A percentile compares a stretch with the other conserved stretches of the same genome.
phyloP scores from a whole-genome alignment of 129 eudicot species.

The Glebionis coronaria region DNA sequence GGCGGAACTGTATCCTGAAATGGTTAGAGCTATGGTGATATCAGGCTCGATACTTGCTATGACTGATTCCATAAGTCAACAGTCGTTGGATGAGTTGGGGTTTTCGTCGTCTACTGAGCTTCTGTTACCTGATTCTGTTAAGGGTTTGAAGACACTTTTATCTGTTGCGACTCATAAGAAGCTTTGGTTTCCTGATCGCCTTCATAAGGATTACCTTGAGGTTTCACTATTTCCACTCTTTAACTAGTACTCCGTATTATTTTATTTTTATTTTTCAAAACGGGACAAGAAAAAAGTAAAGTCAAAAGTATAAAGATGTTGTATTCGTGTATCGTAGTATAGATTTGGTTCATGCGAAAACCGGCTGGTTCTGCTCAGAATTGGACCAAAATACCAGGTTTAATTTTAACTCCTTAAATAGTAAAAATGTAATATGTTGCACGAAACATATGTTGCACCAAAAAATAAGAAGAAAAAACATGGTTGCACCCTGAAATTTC shows the following conservation, averaged over 20 bases:
- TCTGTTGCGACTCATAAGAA: slow-evolving; percentile 72
- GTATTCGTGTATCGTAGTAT: no score
- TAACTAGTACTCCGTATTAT: neutral
- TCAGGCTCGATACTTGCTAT: slow-evolving; percentile 81
- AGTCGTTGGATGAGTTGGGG: slow-evolving; percentile 56
- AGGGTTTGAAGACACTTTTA: slow-evolving; percentile 68
- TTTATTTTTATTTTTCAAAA: neutral
- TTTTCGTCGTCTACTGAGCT: slow-evolving; percentile 73
- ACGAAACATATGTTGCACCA: no score
- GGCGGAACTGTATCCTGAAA: slow-evolving; percentile 70
- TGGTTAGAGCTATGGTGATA: slow-evolving; percentile 63
- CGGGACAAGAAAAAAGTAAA: no score
- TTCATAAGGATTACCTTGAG: slow-evolving; percentile 81
- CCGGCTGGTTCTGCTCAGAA: no score
- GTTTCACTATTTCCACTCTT: slow-evolving; percentile 29
- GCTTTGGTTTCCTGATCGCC: slow-evolving; percentile 81
- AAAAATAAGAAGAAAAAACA: no score
- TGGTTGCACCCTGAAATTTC: no score
- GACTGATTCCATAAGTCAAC: slow-evolving; percentile 69
- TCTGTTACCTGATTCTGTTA: slow-evolving; percentile 75
- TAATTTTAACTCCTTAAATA: no score
- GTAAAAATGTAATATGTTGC: no score
- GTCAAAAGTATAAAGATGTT: no score
- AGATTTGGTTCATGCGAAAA: no score
- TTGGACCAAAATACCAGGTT: no score